phyloP scores from a whole-genome alignment of 306 rosid species.

The Glycine tomentella region DNA sequence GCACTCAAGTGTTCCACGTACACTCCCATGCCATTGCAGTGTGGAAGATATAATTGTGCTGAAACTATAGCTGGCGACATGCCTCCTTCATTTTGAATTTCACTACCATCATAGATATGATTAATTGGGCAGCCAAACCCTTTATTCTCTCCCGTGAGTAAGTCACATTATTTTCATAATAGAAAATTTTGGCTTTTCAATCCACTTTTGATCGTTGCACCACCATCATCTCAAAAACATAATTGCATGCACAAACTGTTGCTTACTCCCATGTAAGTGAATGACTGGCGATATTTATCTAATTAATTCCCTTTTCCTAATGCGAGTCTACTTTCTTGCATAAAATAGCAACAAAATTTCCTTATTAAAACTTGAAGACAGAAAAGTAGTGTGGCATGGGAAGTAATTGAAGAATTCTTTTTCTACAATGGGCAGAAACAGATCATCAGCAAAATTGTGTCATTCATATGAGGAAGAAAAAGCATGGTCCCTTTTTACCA shows the following conservation, averaged over 20 bases:
- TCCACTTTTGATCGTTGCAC: background rate
- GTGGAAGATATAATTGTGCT: conserved; percentile 25
- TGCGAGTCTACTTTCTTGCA: background rate
- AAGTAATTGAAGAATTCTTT: no score
- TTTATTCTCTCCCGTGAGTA: background rate
- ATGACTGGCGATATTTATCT: conserved; percentile 13
- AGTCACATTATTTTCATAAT: conserved; percentile 3
- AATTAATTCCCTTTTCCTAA: background rate
- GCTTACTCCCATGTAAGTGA: conserved; percentile 25
- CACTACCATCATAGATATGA: background rate
- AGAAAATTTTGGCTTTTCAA: background rate
- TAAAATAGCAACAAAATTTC: conserved; percentile 22
- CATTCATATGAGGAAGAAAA: no score
- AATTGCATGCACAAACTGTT: conserved; percentile 36
- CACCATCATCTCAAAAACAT: background rate
- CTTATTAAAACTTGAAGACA: background rate
- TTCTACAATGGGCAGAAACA: no score
- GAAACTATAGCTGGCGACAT: background rate
- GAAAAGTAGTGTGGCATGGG: no score
- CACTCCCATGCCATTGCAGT: background rate
- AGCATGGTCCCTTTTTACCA: no score
- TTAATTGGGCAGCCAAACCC: background rate
- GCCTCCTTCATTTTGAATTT: conserved; percentile 24
- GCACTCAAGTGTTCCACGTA: no score
- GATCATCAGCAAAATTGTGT: no score